A percentile compares a stretch with the other conserved stretches of the same genome.
phyloP scores from a whole-genome alignment of 768 basidiomycete genomes.

The Calocybe cyanea region DNA sequence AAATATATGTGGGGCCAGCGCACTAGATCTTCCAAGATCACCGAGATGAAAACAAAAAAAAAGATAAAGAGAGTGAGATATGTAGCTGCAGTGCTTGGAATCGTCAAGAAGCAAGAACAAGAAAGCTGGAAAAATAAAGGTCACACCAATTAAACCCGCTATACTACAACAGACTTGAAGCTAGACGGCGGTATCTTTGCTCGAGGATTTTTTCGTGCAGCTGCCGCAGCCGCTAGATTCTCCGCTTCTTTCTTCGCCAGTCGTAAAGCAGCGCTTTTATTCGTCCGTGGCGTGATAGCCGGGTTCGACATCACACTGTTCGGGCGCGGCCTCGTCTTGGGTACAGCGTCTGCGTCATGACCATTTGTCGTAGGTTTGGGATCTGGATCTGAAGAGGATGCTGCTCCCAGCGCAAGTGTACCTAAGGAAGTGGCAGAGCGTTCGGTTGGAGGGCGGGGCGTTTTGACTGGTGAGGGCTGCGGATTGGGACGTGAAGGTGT shows the following conservation, averaged over 20 bases:
- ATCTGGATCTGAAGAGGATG: conserved; percentile 7
- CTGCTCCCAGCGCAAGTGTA: background rate
- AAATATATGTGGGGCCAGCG: background rate
- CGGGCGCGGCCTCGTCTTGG: conserved; percentile 41
- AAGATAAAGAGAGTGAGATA: too few relatives aligned
- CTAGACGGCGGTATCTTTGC: conserved; percentile 34
- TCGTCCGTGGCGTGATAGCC: conserved; percentile 62
- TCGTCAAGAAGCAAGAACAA: too few relatives aligned
- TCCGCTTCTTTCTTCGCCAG: conserved; percentile 64
- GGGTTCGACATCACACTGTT: conserved; percentile 54
- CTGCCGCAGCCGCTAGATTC: conserved; percentile 39
- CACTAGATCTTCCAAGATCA: conserved; percentile 1
- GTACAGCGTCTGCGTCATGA: conserved; percentile 8
- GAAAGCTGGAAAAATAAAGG: too few relatives aligned
- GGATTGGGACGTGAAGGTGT: conserved; percentile 17
- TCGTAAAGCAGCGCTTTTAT: conserved; percentile 70
- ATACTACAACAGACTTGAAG: conserved; percentile 31
- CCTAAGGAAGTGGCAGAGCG: conserved; percentile 19
- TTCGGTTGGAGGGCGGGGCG: conserved; percentile 12
- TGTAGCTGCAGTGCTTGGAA: too few relatives aligned
- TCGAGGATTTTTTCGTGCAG: conserved; percentile 31
- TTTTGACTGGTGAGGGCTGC: conserved; percentile 30
- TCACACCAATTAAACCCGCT: too few relatives aligned
- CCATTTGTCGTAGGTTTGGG: conserved; percentile 9
- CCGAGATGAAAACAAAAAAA: background rate